Conservation (phyloP, 2,329 filamentous ascomycete genomes). For the Aspergillus carbonarius region DNA sequence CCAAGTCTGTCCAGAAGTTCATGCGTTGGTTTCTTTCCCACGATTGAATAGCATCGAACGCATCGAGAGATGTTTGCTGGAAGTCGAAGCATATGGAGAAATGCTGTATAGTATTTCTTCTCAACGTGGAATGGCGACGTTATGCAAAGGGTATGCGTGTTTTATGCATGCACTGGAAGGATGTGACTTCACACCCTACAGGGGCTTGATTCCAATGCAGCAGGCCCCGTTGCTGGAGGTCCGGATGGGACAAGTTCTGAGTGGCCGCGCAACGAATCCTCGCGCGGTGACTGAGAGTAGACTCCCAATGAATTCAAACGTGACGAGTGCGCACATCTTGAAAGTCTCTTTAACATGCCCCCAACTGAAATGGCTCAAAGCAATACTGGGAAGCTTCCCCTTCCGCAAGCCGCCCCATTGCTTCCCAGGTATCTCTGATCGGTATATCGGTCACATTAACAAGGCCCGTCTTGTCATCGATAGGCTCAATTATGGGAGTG, state of each 20-base stretch:
- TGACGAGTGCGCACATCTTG: constrained; percentile 8
- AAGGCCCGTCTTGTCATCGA: constrained; percentile 17
- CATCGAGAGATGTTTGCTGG: neutral
- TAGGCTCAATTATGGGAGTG: no score
- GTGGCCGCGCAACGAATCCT: constrained; percentile 29
- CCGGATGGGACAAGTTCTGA: constrained; percentile 35
- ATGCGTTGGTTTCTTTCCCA: constrained; percentile 15
- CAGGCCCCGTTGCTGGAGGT: constrained; percentile 29
- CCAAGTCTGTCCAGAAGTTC: constrained; percentile 17
- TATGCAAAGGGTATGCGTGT: constrained; percentile 13
- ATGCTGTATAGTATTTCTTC: constrained; percentile 35
- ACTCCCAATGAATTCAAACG: neutral
- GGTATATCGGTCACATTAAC: constrained; percentile 20
- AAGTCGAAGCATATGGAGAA: constrained; percentile 8
- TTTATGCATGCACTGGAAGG: neutral
- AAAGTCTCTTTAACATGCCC: constrained; percentile 37
- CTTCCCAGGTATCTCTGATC: constrained; percentile 56
- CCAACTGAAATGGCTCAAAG: constrained; percentile 67
- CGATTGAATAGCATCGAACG: constrained; percentile 12
- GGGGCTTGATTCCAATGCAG: constrained; percentile 22
- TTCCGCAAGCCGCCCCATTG: constrained; percentile 58
- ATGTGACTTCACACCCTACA: constrained; percentile 1
- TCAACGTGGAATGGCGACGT: constrained; percentile 49
- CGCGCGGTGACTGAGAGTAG: constrained; percentile 5
- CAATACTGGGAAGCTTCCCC: constrained; percentile 64